phyloP scores from a whole-genome alignment of 164 flowering plant genomes.

The Sedum album region DNA sequence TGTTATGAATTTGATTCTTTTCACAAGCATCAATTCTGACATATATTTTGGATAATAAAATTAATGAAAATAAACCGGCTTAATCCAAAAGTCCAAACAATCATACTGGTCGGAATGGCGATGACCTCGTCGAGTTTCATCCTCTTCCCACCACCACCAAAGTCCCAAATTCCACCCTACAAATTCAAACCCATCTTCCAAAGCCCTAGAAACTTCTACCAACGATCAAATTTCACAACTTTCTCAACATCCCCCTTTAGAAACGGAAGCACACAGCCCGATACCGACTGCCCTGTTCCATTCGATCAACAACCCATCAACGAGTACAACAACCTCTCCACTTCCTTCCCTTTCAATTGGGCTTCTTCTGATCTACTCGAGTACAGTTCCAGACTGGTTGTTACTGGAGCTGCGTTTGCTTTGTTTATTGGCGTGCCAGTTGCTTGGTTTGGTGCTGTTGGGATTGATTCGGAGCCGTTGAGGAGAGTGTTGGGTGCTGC shows the following conservation, averaged over 20 bases:
- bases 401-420: constrained; percentile 52
- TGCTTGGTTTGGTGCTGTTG: constrained; percentile 59
- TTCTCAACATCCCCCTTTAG: constrained; percentile 7
- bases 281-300: constrained; percentile 89
- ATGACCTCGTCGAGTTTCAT: background rate
- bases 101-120: background rate
- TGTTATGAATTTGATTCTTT: too few relatives aligned
- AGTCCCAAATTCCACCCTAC: background rate
- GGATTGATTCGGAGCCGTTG: constrained; percentile 42
- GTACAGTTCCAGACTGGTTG: constrained; percentile 39
- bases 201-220: background rate
- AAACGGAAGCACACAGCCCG: constrained; percentile 37
- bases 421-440: constrained; percentile 77
- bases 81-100: too few relatives aligned
- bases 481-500: constrained; percentile 39
- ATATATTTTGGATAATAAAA: too few relatives aligned
- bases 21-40: too few relatives aligned
- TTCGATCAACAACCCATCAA: constrained; percentile 74
- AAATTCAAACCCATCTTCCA: background rate
- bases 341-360: constrained; percentile 78
- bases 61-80: too few relatives aligned
- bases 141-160: background rate
- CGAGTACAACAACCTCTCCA: constrained; percentile 61
- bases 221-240: background rate
- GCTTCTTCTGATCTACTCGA: constrained; percentile 49